phyloP scores from a whole-genome alignment of 2,329 filamentous ascomycete genomes.

The Gnomoniopsis sp. region DNA sequence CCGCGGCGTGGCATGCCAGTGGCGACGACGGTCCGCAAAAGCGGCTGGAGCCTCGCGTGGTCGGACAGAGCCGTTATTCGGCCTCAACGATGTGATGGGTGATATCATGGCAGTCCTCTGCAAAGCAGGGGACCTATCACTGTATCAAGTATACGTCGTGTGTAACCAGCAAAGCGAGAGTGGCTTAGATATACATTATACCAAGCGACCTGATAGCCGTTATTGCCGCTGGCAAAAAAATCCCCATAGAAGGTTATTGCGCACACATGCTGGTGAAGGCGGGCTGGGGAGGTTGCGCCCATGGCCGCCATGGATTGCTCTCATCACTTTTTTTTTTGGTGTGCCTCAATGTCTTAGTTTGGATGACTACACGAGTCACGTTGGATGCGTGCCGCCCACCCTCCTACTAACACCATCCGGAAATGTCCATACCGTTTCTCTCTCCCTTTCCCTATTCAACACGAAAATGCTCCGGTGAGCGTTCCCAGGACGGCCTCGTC shows the following conservation, averaged over 20 bases:
- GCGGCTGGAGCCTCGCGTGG: neutral
- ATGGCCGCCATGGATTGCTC: slow-evolving; percentile 16
- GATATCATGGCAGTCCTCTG: neutral
- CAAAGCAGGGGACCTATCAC: slow-evolving; percentile 5
- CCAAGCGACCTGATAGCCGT: neutral
- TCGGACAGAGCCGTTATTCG: neutral
- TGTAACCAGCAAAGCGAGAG: slow-evolving; percentile 1
- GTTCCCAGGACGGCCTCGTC: neutral
- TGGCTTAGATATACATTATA: neutral
- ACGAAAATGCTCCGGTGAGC: slow-evolving; percentile 22
- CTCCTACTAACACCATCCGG: slow-evolving; percentile 17
- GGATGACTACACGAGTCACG: slow-evolving; percentile 26
- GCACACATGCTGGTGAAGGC: slow-evolving; percentile 5
- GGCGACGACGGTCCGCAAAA: neutral
- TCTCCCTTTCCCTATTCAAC: neutral
- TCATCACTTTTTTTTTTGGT: slow-evolving; percentile 21
- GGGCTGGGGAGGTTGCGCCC: slow-evolving; percentile 5
- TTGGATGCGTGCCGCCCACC: slow-evolving; percentile 22
- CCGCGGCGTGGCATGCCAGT: neutral
- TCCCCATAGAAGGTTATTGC: slow-evolving; percentile 7
- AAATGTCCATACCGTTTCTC: slow-evolving; percentile 20
- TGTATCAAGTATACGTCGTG: neutral
- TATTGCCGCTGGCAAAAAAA: slow-evolving; percentile 12
- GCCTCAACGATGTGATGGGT: neutral
- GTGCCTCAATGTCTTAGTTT: slow-evolving; percentile 32